Evolutionary conservation across 805 yeast species (phyloP).

Genomic region (Ogataea salicorniae): DNA sequence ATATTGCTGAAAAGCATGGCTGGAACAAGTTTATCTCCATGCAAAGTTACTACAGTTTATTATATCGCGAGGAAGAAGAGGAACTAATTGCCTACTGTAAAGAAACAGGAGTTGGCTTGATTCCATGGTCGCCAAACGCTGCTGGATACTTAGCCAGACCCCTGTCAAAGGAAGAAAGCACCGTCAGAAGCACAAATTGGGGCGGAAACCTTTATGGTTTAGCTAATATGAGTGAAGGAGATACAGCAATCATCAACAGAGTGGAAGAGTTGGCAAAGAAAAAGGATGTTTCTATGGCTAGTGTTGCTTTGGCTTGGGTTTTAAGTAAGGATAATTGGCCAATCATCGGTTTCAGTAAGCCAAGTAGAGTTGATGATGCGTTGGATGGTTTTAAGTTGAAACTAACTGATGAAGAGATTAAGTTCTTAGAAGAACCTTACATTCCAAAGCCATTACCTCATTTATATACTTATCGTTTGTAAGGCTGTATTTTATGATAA

Average conservation of each 20-base stretch:
- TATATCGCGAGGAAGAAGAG: slow-evolving; percentile 56
- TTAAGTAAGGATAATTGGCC: slow-evolving; percentile 47
- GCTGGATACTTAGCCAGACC: slow-evolving; percentile 51
- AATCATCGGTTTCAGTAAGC: slow-evolving; percentile 50
- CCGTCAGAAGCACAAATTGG: slow-evolving; percentile 1
- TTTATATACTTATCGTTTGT: not conserved
- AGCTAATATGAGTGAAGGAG: slow-evolving; percentile 19
- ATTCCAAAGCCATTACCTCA: slow-evolving; percentile 1
- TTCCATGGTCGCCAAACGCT: slow-evolving; percentile 58
- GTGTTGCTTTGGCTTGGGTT: slow-evolving; percentile 50
- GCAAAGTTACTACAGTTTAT: slow-evolving; percentile 51
- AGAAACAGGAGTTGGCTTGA: slow-evolving; percentile 44
- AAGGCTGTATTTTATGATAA: too few relatives aligned
- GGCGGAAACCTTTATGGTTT: slow-evolving; percentile 8
- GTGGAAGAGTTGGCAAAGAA: slow-evolving; percentile 53
- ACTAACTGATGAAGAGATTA: slow-evolving; percentile 34
- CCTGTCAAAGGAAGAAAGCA: not conserved
- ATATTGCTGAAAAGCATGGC: slow-evolving; percentile 46
- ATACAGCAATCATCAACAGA: slow-evolving; percentile 37
- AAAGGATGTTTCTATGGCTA: slow-evolving; percentile 46
- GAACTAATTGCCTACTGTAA: slow-evolving; percentile 52
- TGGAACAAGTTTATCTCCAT: slow-evolving; percentile 54
- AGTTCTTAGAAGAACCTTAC: slow-evolving; percentile 35
- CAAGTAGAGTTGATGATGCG: slow-evolving; percentile 48
- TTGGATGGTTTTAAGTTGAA: slow-evolving; percentile 36